A percentile compares a stretch with the other conserved stretches of the same genome.
These are phyloP conservation scores for Rhizoclosmatium sp. DNA, from an alignment of 192 early-diverging fungal species.

Conservation along the genomic window DNA sequence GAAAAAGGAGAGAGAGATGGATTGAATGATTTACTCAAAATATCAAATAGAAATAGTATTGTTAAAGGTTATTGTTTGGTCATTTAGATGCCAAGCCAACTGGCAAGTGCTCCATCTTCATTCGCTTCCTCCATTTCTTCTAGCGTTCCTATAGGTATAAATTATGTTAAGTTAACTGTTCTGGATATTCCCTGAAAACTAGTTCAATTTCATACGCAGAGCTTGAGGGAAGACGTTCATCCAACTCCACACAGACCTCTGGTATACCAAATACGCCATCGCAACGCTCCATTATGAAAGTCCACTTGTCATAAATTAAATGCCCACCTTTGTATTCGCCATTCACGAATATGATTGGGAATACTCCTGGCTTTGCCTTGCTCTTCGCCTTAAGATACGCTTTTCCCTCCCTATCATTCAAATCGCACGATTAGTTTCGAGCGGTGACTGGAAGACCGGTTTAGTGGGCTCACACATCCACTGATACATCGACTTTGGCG, in stretches of 20 bases:
- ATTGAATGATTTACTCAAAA: too few species aligned
- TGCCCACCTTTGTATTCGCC: constrained; percentile 20
- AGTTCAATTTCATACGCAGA: not conserved
- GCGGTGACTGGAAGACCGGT: not conserved
- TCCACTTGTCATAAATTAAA: not conserved
- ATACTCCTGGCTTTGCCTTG: constrained; percentile 14
- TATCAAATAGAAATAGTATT: too few species aligned
- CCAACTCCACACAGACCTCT: too few species aligned
- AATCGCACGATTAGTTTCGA: not conserved
- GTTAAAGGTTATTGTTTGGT: not conserved
- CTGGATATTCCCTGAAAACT: not conserved
- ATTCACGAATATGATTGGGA: constrained; percentile 23
- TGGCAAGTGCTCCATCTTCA: constrained; percentile 8
- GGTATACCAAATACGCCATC: too few species aligned
- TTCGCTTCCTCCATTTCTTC: constrained; percentile 38
- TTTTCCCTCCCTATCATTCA: constrained; percentile 12
- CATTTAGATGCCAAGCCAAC: constrained; percentile 14
- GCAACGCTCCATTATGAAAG: too few species aligned
- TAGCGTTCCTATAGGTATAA: constrained; percentile 11
- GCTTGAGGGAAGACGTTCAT: too few species aligned
- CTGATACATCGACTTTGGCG: constrained; percentile 20
- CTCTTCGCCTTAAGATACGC: constrained; percentile 25
- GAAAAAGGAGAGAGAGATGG: not conserved
- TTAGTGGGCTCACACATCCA: constrained; percentile 3
- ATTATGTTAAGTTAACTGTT: not conserved